Evolutionary conservation across 2,329 filamentous ascomycete species (phyloP), one percentile per base, ranked within the genome.

Genomic region (Incumbomyces delicatus): DNA sequence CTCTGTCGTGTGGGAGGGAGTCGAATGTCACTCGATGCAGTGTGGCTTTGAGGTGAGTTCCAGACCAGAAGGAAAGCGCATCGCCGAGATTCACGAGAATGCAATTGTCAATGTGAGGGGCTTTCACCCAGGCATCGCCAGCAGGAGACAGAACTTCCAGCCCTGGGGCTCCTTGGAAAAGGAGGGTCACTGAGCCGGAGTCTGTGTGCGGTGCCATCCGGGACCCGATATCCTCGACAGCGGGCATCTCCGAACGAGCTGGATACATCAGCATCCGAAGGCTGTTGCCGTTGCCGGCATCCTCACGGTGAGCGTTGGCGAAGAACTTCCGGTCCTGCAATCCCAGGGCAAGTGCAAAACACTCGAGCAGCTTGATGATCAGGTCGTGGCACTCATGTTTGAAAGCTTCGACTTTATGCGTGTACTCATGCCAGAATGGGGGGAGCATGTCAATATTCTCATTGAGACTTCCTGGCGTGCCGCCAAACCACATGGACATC

Each of bases 51-150:
- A 95, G 92, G 6, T 78, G 85, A 60, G 92, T 86, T 59, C 95
- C 95, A 51, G 83, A 87, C 88, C 88, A 94, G 46, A 87, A 73
- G 1, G 86, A 82, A 41, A 95, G 70, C 54, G 95, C 62, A 61
- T 95, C 88, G 1, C 87, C 88, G 0, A 87, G 87, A 59, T 95
- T 95, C 53, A 95, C 77, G 6, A 95, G 85, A 31, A 90, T 83
- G 0, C 86, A 87, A 44, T 80, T 81, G 32, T 79, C 71, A 49
- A 94, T 88, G 0, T 88, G 87, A 6, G 78, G 86, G 1, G 86
- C 88, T 59, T 94, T 78, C 32, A 94, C 79, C 58, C 89, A 95
- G 0, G 73, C 76, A 8, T 27, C 22, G 1, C 85, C 86, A 30
- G 76, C 81, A 0, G 87, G 87, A 42, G 80, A 83, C 58, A 78